These are phyloP conservation scores for Isoetes engelmannii DNA, from an alignment of 83 land plant genomes.

Conservation along the genomic window DNA sequence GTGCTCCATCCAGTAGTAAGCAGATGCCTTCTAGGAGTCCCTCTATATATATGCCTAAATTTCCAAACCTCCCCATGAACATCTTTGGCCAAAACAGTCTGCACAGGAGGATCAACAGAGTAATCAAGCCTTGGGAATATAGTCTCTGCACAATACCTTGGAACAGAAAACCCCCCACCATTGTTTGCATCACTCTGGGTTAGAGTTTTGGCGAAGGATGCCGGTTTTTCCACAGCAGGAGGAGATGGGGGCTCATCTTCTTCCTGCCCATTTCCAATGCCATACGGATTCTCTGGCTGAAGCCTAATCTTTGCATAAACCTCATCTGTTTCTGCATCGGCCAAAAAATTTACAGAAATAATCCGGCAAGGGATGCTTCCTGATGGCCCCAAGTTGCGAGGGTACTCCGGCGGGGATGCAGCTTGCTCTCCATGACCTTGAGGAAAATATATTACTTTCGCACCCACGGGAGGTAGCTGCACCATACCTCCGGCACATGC, in stretches of 20 bases:
- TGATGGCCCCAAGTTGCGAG: slow-evolving; percentile 24
- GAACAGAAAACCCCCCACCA: slow-evolving; percentile 98
- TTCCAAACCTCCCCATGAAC: slow-evolving; percentile 96
- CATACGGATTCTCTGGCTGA: slow-evolving; percentile 42
- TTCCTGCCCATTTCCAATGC: background rate
- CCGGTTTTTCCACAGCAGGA: slow-evolving; percentile 47
- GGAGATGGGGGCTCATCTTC: slow-evolving; percentile 18
- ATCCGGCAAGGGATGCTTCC: slow-evolving; percentile 65
- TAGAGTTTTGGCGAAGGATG: slow-evolving; percentile 90
- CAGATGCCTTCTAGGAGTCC: slow-evolving; percentile 90
- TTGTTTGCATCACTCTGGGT: slow-evolving; percentile 99
- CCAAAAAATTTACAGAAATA: slow-evolving; percentile 58
- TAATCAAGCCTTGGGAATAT: slow-evolving; percentile 90
- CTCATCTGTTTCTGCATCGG: slow-evolving; percentile 88
- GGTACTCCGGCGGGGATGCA: slow-evolving; percentile 48
- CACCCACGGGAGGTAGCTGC: slow-evolving; percentile 72
- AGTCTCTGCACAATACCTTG: slow-evolving; percentile 96
- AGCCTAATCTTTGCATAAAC: slow-evolving; percentile 67
- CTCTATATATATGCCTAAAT: slow-evolving; percentile 94
- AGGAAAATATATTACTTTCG: slow-evolving; percentile 86
- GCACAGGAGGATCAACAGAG: slow-evolving; percentile 91
- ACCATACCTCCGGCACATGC: slow-evolving; percentile 99
- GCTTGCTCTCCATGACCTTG: slow-evolving; percentile 96
- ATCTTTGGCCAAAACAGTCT: slow-evolving; percentile 82
- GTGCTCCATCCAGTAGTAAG: slow-evolving; percentile 98